These are phyloP conservation scores for Backusella parvicylindrica DNA, from an alignment of 192 early-diverging fungal genomes.

Conservation along the genomic window DNA sequence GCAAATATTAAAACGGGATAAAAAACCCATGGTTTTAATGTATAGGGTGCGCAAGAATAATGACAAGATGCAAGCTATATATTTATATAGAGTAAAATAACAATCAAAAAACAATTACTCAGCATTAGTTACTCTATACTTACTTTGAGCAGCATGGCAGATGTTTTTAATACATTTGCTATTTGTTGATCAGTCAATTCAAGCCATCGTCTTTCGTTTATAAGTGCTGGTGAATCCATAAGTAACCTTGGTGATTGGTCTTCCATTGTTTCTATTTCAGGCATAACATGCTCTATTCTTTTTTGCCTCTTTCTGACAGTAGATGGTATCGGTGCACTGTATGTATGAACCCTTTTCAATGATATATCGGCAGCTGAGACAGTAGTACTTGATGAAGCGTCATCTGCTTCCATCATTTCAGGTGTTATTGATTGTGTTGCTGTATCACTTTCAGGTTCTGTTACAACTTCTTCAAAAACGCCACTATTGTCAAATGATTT, in stretches of 20 bases:
- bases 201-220: neutral
- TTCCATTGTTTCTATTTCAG: neutral
- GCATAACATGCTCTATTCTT: neutral
- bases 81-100: neutral
- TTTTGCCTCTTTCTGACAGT: neutral
- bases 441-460: neutral
- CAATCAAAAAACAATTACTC: too few species aligned
- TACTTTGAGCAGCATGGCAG: slow-evolving; percentile 9
- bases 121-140: neutral
- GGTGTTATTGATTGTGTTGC: neutral
- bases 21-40: slow-evolving; percentile 16
- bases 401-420: neutral
- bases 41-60: slow-evolving; percentile 36
- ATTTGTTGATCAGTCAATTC: neutral
- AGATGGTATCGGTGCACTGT: neutral
- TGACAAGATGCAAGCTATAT: slow-evolving; percentile 36
- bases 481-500: neutral
- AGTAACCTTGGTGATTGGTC: neutral
- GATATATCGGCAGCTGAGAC: neutral
- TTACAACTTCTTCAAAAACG: neutral
- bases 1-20: slow-evolving; percentile 40
- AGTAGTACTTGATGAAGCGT: neutral
- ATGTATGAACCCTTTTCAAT: neutral
- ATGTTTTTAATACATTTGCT: slow-evolving; percentile 6
- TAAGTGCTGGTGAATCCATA: neutral